Evolutionary conservation across 495 filamentous ascomycete species (phyloP), one percentile per base, ranked within the genome.

Genomic region (Xanthoparmelia taractica): DNA sequence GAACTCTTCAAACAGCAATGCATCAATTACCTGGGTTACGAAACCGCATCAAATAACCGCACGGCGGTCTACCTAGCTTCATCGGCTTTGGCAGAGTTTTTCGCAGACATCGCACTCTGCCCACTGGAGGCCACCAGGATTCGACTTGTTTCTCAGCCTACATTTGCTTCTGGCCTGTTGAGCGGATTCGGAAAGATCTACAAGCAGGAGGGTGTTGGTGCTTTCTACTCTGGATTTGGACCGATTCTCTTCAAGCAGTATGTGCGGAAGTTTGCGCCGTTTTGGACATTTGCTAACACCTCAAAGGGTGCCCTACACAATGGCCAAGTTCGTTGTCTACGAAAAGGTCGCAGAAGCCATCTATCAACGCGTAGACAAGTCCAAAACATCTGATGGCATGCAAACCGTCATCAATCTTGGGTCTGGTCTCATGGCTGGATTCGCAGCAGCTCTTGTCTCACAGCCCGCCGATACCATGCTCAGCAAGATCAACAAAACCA

Each of bases 401-500:
- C 91, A 96, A 82, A 98, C 94, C 67, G 80, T 75, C 74, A 85
- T 92, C 81, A 98, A 98, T 85, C 84, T 98, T 63, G 92, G 93
- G 65, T 87, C 88, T 71, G 94, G 94, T 88, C 85, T 97, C 69
- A 85, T 96, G 70, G 94, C 94, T 73, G 93, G 94, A 89, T 93
- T 98, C 80, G 93, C 94, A 66, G 94, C 94, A 67, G 94, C 94
- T 72, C 70, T 96, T 75, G 87, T 98, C 71, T 97, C 94, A 54
- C 94, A 98, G 80, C 93, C 94, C 70, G 94, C 94, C 73, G 94
- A 97, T 77, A 98, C 94, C 73, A 97, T 97, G 94, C 86, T 98
- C 70, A 88, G 83, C 81, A 97, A 97, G 86, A 98, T 98, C 85
- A 98, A 98, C 90, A 98, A 98, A 91, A 96, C 91, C 78, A 91